A percentile compares a stretch with the other conserved stretches of the same genome.
Evolutionary conservation across 1,139 yeast genomes (phyloP).

Genomic region (Nakaseomyces kungkrabaensis): DNA sequence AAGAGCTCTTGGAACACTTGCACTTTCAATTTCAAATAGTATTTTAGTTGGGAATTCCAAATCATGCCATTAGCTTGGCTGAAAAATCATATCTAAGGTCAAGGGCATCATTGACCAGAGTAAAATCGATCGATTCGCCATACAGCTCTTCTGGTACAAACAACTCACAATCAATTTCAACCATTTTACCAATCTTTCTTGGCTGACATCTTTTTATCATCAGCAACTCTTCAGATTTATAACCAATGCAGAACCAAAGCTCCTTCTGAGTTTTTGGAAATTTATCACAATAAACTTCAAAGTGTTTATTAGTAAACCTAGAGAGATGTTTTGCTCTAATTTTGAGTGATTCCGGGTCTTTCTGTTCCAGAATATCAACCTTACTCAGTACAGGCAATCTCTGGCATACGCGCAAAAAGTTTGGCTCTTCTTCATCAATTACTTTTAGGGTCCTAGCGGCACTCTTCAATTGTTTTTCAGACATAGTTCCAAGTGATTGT

Average conservation of each 20-base stretch:
- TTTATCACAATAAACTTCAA: constrained; percentile 62
- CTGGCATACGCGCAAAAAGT: constrained; percentile 38
- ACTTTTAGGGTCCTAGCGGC: constrained; percentile 9
- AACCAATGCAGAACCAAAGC: constrained; percentile 76
- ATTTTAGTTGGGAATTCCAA: not conserved
- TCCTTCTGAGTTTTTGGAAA: constrained; percentile 91
- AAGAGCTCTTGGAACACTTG: too few relatives aligned
- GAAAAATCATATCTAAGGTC: constrained; percentile 37
- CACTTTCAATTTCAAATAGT: too few relatives aligned
- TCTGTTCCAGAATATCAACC: constrained; percentile 28
- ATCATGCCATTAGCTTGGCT: constrained; percentile 6
- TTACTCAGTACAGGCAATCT: constrained; percentile 37
- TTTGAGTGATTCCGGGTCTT: constrained; percentile 29
- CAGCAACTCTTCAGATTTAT: constrained; percentile 43
- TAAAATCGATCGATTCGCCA: constrained; percentile 38
- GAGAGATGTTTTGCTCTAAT: constrained; percentile 47
- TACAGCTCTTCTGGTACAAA: constrained; percentile 41
- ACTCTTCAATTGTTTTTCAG: constrained; percentile 12
- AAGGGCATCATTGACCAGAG: constrained; percentile 58
- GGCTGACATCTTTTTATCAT: constrained; percentile 65
- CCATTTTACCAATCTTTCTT: constrained; percentile 32
- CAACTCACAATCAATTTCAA: constrained; percentile 40
- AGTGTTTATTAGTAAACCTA: constrained; percentile 45
- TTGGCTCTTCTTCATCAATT: constrained; percentile 17
- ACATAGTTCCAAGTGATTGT: constrained; percentile 28